Evolutionary conservation across 495 filamentous ascomycete species (phyloP).

Genomic region (Usnea hakonensis): DNA sequence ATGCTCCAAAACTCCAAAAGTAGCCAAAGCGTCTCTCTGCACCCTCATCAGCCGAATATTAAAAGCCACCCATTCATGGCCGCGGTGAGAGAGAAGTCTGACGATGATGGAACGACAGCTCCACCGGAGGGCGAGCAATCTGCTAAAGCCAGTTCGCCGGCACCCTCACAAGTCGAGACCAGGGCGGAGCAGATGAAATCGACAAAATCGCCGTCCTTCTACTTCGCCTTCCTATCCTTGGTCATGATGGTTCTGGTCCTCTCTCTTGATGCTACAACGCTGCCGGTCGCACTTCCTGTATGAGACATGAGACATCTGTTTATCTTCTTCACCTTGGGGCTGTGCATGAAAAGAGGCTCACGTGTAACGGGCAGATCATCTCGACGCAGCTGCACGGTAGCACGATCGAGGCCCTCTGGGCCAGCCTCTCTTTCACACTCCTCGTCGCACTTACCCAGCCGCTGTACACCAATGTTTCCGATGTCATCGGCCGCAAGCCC

Average conservation of each 20-base stretch:
- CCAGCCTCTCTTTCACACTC: conserved; percentile 48
- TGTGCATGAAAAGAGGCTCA: conserved; percentile 24
- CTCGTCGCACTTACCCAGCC: conserved; percentile 31
- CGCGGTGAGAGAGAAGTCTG: no score
- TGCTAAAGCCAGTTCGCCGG: no score
- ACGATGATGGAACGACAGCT: no score
- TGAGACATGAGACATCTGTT: no score
- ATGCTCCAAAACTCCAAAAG: no score
- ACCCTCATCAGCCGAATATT: no score
- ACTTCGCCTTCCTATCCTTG: neutral
- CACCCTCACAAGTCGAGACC: no score
- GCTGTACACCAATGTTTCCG: conserved; percentile 16
- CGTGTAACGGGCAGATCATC: conserved; percentile 17
- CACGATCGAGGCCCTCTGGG: conserved; percentile 53
- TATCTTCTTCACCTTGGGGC: neutral
- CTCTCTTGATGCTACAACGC: neutral
- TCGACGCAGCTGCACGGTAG: conserved; percentile 36
- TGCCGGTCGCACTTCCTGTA: neutral
- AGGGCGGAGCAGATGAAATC: no score
- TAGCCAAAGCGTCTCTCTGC: no score
- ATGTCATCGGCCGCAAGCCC: conserved; percentile 29
- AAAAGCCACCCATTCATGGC: no score
- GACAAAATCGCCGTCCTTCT: neutral
- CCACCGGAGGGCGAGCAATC: no score
- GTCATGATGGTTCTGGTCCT: neutral